These are phyloP conservation scores for Fusarium foetens DNA, from an alignment of 2,329 filamentous ascomycete species.

Conservation along the genomic window DNA sequence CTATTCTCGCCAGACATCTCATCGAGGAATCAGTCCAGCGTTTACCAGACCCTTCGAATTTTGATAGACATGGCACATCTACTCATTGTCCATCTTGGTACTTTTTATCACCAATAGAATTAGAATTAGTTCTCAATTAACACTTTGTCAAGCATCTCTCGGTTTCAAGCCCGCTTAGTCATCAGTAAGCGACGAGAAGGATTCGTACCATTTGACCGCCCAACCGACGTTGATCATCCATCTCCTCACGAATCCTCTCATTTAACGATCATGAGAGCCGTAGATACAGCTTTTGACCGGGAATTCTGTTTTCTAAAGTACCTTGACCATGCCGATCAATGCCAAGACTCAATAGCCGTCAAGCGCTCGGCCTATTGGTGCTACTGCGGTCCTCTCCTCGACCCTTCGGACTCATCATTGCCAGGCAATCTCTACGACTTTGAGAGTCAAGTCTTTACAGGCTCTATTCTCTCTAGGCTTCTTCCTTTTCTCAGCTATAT, in stretches of 20 bases:
- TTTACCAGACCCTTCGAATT: not conserved
- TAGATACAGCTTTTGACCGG: not conserved
- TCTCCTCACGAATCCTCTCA: not conserved
- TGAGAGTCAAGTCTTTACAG: conserved; percentile 48
- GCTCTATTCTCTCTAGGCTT: conserved; percentile 49
- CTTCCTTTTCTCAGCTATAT: conserved; percentile 54
- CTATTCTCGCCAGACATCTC: not conserved
- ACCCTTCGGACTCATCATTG: conserved; percentile 26
- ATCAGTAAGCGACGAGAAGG: conserved; percentile 5
- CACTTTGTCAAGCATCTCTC: not conserved
- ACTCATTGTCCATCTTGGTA: no score
- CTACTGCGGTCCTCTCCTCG: conserved; percentile 55
- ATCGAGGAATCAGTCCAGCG: not conserved
- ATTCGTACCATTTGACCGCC: not conserved
- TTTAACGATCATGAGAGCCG: not conserved
- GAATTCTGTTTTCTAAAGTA: conserved; percentile 29
- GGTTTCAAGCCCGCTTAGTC: not conserved
- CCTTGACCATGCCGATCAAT: fast-evolving
- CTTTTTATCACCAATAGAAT: no score
- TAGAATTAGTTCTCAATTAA: no score
- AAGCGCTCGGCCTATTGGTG: conserved; percentile 54
- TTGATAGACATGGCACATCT: no score
- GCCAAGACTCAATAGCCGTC: conserved; percentile 20
- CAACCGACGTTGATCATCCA: not conserved
- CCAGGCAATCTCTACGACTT: conserved; percentile 54